phyloP scores from a whole-genome alignment of 1,139 yeast species.

The Yamadazyma buinensis region DNA sequence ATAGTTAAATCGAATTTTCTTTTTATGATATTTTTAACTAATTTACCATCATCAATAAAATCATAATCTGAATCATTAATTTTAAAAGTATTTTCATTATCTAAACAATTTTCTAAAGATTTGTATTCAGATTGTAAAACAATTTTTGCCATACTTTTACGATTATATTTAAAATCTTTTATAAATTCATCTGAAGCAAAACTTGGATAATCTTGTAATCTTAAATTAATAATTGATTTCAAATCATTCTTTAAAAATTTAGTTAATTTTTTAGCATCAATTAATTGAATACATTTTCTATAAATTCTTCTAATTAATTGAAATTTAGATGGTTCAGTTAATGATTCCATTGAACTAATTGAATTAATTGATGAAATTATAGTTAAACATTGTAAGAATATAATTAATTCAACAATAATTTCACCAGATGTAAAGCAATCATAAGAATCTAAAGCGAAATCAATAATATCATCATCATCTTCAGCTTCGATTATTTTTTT shows the following conservation, averaged over 20 bases:
- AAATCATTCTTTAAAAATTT: constrained; percentile 28
- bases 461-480: constrained; percentile 45
- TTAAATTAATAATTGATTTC: constrained; percentile 24
- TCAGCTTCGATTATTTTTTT: constrained; percentile 21
- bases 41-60: constrained; percentile 54
- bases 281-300: constrained; percentile 44
- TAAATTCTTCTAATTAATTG: constrained; percentile 41
- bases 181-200: constrained; percentile 21
- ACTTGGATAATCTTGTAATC: constrained; percentile 42
- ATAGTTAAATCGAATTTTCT: constrained; percentile 34
- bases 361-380: constrained; percentile 35
- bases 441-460: constrained; percentile 50
- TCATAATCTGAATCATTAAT: constrained; percentile 24
- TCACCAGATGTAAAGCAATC: constrained; percentile 60
- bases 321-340: constrained; percentile 25
- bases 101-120: constrained; percentile 42
- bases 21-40: constrained; percentile 54
- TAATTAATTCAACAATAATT: constrained; percentile 51
- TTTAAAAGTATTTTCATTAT: constrained; percentile 27
- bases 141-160: constrained; percentile 45
- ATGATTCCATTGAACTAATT: constrained; percentile 26
- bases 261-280: constrained; percentile 41
- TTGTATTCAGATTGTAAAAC: constrained; percentile 53
- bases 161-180: constrained; percentile 9
- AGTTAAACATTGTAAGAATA: constrained; percentile 51